Evolutionary conservation across 2,329 filamentous ascomycete genomes (phyloP), one percentile per base, ranked within the genome.

Genomic region (Venturiaceae sp.): DNA sequence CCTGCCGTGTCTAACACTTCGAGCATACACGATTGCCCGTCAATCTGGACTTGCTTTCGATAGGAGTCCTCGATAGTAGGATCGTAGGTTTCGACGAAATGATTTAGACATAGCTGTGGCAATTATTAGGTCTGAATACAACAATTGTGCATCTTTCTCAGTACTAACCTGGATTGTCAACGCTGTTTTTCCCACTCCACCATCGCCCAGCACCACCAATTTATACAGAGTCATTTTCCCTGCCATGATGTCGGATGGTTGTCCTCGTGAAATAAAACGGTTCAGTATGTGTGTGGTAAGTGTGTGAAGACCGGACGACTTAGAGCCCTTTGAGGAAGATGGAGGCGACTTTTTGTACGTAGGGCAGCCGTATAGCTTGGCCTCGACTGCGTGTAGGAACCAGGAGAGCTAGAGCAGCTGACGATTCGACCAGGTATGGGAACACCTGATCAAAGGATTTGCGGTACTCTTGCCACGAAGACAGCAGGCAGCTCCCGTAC

Each of bases 1-100:
- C 94, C 94, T 56, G 94, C 94, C 58, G 94, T 99, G 76, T 99
- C 94, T 67, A 96, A 83, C 53, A 96, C 91, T 74, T 97, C 92
- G 68, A 96, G 84, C 92, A 96, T 96, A 78, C 92, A 96, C 47
- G 92, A 91, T 73, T 95, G 90, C 62, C 86, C 83, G 71, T 97
- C 94, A 74, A 97, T 97, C 69, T 96, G 81, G 58, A 85, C 83
- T 71, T 85, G 83, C 69, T 86, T 86, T 62, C 83, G 80, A 69
- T 86, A 86, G 47, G 83, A 85, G 67, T 86, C 83, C 72, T 86
- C 83, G 66, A 86, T 86, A 60, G 83, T 85, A 52, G 83, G 83
- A 68, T 86, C 83, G 68, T 86, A 86, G 11, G 91, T 96, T 78
- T 97, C 92, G 68, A 97, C 92, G 72, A 99, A 99, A 75, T 99